A percentile compares a stretch with the other conserved stretches of the same genome.
Conservation (phyloP, 164 flowering plant species). For the Annona squamosa region DNA sequence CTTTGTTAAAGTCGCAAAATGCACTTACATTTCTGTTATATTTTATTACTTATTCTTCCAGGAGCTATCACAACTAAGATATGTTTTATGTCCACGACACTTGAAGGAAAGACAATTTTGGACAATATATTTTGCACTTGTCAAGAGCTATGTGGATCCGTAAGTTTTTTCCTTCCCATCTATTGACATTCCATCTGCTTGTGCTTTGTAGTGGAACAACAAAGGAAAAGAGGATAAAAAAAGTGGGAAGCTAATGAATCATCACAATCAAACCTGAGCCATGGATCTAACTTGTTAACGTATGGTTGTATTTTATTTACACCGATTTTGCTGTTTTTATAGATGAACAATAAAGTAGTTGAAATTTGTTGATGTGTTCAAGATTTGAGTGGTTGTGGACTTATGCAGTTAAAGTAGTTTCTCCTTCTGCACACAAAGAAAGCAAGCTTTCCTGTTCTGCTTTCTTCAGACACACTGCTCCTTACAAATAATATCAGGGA, state of each 20-base stretch:
- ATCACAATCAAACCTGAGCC: not conserved
- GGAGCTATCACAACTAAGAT: conserved; percentile 80
- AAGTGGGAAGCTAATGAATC: not conserved
- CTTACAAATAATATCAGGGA: too few species aligned
- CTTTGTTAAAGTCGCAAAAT: not conserved
- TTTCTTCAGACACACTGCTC: too few species aligned
- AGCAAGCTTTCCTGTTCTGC: not conserved
- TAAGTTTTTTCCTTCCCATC: conserved; percentile 32
- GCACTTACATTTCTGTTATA: not conserved
- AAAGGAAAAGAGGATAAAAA: too few species aligned
- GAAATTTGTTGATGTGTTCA: too few species aligned
- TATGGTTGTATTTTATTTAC: not conserved
- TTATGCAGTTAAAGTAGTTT: not conserved
- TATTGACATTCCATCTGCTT: not conserved
- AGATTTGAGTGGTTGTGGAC: not conserved
- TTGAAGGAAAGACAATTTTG: conserved; percentile 88
- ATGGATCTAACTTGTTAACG: not conserved
- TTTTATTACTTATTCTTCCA: conserved; percentile 22
- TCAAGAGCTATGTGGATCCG: conserved; percentile 68
- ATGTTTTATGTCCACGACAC: conserved; percentile 72
- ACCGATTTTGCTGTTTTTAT: not conserved
- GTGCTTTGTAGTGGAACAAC: not conserved
- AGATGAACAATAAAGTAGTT: not conserved
- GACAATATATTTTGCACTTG: conserved; percentile 78
- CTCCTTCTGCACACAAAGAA: not conserved